Base-by-base conservation (phyloP, 192 early-diverging fungal species). In the Entophlyctis luteolus region DNA sequence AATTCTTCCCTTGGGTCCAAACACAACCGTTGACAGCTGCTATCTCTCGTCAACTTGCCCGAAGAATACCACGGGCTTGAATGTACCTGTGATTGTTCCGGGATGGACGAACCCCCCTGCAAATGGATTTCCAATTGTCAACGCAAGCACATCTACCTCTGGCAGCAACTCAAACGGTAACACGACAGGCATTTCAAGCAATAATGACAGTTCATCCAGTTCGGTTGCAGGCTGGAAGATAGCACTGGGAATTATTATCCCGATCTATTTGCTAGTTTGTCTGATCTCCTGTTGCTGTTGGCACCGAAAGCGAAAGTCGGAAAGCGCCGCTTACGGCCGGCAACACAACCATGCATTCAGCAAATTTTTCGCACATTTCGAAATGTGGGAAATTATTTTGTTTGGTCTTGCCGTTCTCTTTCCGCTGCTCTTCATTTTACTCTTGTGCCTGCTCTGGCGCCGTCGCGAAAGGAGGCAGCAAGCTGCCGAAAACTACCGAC, bases 31-130 rank as follows among this genome's bases (percentile, higher is more conserved):
- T 10, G 14, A 25, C 62, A 1, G 14, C 12, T 47, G 52, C 12
- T 36, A 29, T 55, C 8, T 10, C 63, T 22, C 6, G 4, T 8
- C 34, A 23, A 54, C 48, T 37, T 29, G 63, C 29, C 29, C 45
- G 34, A 16, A n/a, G 14, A 34, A 34, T 34, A 8, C 10, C 28
- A 22, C 49, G 25, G 37, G 49, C n/a, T n/a, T 23, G 2, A 66
- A 66, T 29, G 35, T 47, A 2, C 63, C 63, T 20, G 3, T 66
- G 8, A 37, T 66, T 54, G 22, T 27, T 22, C 34, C 50, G 52
- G 63, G 63, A n/a, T 66, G 63, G 63, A 66, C 63, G 22, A 12
- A 8, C 12, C 49, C 50, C 1, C 63, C 63, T 20, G 20, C 6
- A 32, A 33, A 16, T 22, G 60, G 60, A 4, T 54, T 52, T 22